Base-by-base conservation (phyloP, 495 filamentous ascomycete genomes). In the Penicillium longicatenatum region DNA sequence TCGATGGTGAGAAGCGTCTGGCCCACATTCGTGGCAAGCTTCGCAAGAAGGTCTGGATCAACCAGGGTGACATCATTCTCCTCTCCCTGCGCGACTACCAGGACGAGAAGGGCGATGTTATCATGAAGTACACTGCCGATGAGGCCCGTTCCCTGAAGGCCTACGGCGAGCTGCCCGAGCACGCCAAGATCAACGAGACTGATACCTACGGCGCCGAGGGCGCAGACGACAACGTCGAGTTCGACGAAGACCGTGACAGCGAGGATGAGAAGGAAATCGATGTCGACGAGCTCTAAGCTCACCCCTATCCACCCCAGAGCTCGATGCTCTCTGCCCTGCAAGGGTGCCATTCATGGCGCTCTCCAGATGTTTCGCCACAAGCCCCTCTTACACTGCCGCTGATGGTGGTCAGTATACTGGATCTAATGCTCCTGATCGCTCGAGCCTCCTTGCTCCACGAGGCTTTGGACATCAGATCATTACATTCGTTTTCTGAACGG, bases 131-230 rank as follows among this genome's bases (percentile, higher is more conserved):
- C 83, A 89, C 86, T 46, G 92, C 94, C 76, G 94, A 98, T 66
- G 94, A 98, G 84, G 94, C 95, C 61, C 86, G 95, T 72, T 88
- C 84, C 61, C 81, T 98, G 67, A 96, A 96, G 82, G 90, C 91
- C 58, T 97, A 97, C 69, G 94, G 95, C 70, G 94, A 98, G 79
- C 83, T 98, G 57, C 94, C 94, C 54, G 94, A 98, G 75, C 91
- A 84, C 65, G 94, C 95, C 70, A 98, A 98, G 89, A 98, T 98
- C 84, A 98, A 98, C 83, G 93, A 98, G 85, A 97, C 93, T 56
- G 93, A 97, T 76, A 95, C 92, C 61, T 97, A 92, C 73, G 86
- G 84, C 50, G 78, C 86, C 58, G 79, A 83, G 60, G 81, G 81
- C 57, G 72, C 81, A 68, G 81, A 83, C 63, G 81, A 82, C 66